Evolutionary conservation across 1,284 basidiomycete genomes (phyloP).

Genomic region (Puccinia horiana): DNA sequence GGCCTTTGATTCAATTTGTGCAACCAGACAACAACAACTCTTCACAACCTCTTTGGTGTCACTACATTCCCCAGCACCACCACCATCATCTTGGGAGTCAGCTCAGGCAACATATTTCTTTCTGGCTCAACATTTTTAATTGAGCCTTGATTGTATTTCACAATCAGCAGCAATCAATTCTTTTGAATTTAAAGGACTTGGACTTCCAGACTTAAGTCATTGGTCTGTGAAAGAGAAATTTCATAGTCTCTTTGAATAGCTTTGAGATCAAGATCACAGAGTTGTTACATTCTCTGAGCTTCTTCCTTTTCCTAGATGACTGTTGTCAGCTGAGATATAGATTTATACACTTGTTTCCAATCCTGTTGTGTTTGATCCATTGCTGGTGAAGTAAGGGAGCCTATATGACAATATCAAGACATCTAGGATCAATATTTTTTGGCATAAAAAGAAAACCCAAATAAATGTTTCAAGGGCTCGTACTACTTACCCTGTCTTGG

Average conservation of each 20-base stretch:
- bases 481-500: slow-evolving; percentile 73
- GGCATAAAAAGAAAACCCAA: too few relatives aligned
- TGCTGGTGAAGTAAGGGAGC: slow-evolving; percentile 84
- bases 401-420: slow-evolving; percentile 61
- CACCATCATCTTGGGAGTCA: too few relatives aligned
- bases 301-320: slow-evolving; percentile 70
- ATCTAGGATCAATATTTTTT: background rate
- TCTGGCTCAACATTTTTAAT: too few relatives aligned
- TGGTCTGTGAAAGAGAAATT: slow-evolving; percentile 71
- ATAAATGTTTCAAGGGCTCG: background rate
- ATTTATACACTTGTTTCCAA: slow-evolving; percentile 73
- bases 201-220: slow-evolving; percentile 84
- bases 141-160: too few relatives aligned
- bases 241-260: slow-evolving; percentile 52
- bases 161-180: too few relatives aligned
- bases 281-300: slow-evolving; percentile 52
- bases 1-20: too few relatives aligned
- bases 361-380: slow-evolving; percentile 76
- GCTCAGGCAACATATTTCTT: too few relatives aligned
- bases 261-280: slow-evolving; percentile 53
- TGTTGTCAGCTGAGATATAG: slow-evolving; percentile 74
- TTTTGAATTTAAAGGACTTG: slow-evolving; percentile 72
- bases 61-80: too few relatives aligned
- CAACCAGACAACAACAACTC: too few relatives aligned
- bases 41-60: too few relatives aligned